Evolutionary conservation across 345 rosid species (phyloP).

Genomic region (Tarenaya hassleriana): DNA sequence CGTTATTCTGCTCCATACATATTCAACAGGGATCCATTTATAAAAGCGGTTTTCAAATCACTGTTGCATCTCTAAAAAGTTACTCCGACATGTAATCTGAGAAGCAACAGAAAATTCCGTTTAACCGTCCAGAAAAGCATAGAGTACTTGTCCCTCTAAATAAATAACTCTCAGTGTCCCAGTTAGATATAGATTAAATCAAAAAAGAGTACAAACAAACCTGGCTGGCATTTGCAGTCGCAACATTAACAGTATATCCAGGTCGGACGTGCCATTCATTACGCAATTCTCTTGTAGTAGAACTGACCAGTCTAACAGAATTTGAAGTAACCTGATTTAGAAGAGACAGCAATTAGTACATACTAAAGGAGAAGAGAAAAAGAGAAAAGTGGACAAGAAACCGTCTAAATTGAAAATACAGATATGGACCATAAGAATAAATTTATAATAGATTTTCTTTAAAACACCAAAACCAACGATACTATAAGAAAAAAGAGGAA

Average conservation of each 20-base stretch:
- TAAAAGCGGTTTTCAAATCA: neutral
- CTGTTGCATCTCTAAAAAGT: slow-evolving; percentile 9
- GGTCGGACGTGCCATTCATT: slow-evolving; percentile 78
- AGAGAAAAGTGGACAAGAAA: slow-evolving; percentile 4
- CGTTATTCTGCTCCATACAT: too few relatives aligned
- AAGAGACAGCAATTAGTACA: slow-evolving; percentile 15
- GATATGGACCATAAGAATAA: slow-evolving; percentile 2
- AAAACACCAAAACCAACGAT: slow-evolving; percentile 4
- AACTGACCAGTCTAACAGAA: slow-evolving; percentile 77
- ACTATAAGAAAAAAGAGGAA: neutral
- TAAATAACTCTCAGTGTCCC: neutral
- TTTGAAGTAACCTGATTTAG: slow-evolving; percentile 70
- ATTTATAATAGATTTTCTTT: slow-evolving; percentile 1
- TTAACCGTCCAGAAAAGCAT: neutral
- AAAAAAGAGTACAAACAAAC: slow-evolving; percentile 31
- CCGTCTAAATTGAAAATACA: neutral
- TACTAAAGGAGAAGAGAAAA: slow-evolving; percentile 4
- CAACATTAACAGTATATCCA: slow-evolving; percentile 80
- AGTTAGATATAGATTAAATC: slow-evolving; percentile 1
- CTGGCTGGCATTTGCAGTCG: slow-evolving; percentile 92
- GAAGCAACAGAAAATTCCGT: slow-evolving; percentile 1
- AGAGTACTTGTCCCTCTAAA: slow-evolving; percentile 4
- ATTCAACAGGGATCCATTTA: too few relatives aligned
- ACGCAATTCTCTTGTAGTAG: slow-evolving; percentile 58
- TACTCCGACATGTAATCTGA: slow-evolving; percentile 3